Conservation (phyloP, 2,329 filamentous ascomycete species). For the Fusarium hainanense region DNA sequence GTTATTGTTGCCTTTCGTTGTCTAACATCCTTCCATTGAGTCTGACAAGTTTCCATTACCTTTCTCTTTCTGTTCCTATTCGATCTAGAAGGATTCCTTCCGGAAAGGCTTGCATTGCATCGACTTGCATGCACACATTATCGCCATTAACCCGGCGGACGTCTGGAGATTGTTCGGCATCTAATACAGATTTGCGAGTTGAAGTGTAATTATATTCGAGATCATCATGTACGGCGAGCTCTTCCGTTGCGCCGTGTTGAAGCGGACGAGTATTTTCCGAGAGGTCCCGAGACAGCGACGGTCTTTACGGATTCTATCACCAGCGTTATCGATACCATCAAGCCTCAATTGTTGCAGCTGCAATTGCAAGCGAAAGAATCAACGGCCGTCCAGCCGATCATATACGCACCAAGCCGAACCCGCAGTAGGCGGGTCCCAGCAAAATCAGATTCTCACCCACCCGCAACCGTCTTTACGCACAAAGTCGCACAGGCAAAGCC, state of each 20-base stretch:
- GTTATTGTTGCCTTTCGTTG: background rate
- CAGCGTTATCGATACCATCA: conserved; percentile 28
- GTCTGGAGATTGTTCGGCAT: conserved; percentile 40
- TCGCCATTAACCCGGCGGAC: conserved; percentile 23
- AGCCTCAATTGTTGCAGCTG: background rate
- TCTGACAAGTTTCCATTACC: background rate
- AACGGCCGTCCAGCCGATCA: conserved; percentile 30
- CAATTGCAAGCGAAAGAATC: background rate
- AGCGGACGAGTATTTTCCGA: conserved; percentile 25
- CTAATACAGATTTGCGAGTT: conserved; percentile 25
- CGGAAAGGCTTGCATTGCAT: conserved; percentile 11
- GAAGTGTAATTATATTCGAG: conserved; percentile 18
- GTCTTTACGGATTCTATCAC: conserved; percentile 12
- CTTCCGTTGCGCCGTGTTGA: conserved; percentile 35
- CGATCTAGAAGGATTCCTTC: conserved; percentile 11
- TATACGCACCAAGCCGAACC: conserved; percentile 37
- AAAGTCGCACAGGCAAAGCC: conserved; percentile 31
- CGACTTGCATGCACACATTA: conserved; percentile 6
- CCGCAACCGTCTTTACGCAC: conserved; percentile 16
- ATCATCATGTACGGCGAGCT: conserved; percentile 34
- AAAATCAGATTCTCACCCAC: conserved; percentile 34
- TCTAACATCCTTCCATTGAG: conserved; percentile 4
- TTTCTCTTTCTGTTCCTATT: conserved; percentile 5
- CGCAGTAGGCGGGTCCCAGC: conserved; percentile 40
- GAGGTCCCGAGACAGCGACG: conserved; percentile 30